Percentiles rank a stretch among this genome's conserved stretches.
phyloP scores from a whole-genome alignment of 2,329 filamentous ascomycete species.

The Nemania abortiva region DNA sequence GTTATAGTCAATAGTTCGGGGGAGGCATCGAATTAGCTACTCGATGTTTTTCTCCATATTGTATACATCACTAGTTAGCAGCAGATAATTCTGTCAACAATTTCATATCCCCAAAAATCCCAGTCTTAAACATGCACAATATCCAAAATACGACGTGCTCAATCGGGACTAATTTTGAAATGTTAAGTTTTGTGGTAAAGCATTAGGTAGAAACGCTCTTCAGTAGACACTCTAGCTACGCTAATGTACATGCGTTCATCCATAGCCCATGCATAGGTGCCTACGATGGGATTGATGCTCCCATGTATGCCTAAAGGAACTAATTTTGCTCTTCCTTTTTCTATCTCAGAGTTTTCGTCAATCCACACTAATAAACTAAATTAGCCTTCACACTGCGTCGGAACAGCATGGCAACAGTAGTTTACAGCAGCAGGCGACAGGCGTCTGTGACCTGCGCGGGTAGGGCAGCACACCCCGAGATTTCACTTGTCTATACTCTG shows the following conservation, averaged over 20 bases:
- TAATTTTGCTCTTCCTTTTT: not conserved
- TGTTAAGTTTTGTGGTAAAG: not conserved
- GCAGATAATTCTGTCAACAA: slow-evolving; percentile 32
- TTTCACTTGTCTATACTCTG: slow-evolving; percentile 11
- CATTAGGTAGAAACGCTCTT: slow-evolving; percentile 15
- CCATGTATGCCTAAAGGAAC: slow-evolving; percentile 20
- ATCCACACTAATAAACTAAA: not conserved
- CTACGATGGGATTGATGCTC: slow-evolving; percentile 21
- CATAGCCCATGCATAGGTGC: slow-evolving; percentile 33
- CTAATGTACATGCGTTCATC: slow-evolving; percentile 30
- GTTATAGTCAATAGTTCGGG: slow-evolving; percentile 34
- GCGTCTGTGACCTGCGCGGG: slow-evolving; percentile 13
- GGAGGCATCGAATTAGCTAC: slow-evolving; percentile 33
- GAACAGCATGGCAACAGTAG: slow-evolving; percentile 9
- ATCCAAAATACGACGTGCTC: slow-evolving; percentile 7
- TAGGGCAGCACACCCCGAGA: slow-evolving; percentile 21
- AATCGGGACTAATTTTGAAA: not conserved
- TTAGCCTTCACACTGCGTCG: not conserved
- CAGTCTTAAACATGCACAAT: slow-evolving; percentile 24
- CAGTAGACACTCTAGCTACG: slow-evolving; percentile 11
- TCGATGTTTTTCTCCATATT: slow-evolving; percentile 33
- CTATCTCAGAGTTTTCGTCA: not conserved
- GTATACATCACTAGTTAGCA: slow-evolving; percentile 37
- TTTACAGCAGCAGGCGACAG: slow-evolving; percentile 7
- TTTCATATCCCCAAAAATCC: slow-evolving; percentile 23